Conservation (phyloP, 129 eudicot genomes). For the Deinandra increscens region DNA sequence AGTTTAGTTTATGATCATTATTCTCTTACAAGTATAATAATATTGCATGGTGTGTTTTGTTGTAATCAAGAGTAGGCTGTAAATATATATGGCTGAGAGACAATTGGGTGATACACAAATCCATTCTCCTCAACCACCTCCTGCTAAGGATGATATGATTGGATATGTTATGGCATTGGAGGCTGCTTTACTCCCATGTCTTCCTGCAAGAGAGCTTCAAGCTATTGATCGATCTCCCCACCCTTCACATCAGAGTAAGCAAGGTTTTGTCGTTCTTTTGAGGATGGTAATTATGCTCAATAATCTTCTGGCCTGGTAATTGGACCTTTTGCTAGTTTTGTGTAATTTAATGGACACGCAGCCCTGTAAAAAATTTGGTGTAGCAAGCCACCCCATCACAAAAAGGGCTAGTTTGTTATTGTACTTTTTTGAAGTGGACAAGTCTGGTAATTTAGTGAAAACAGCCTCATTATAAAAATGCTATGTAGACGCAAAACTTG, state of each 20-base stretch:
- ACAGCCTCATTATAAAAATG: neutral
- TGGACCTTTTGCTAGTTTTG: neutral
- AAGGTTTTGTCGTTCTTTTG: conserved; percentile 4
- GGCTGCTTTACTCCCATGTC: conserved; percentile 93
- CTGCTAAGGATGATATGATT: conserved; percentile 66
- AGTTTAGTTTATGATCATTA: no score
- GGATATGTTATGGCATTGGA: conserved; percentile 78
- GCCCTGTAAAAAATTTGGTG: no score
- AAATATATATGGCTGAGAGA: conserved; percentile 63
- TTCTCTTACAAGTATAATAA: no score
- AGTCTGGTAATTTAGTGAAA: neutral
- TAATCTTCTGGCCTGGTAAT: neutral
- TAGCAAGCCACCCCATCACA: neutral
- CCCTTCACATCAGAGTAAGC: conserved; percentile 96
- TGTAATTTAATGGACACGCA: neutral
- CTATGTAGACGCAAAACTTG: neutral
- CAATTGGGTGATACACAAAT: conserved; percentile 40
- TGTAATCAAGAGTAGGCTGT: conserved; percentile 4
- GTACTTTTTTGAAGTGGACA: neutral
- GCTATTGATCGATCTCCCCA: conserved; percentile 96
- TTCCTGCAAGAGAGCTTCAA: conserved; percentile 98
- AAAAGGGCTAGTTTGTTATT: neutral
- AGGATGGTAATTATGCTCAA: no score
- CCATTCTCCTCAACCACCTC: conserved; percentile 40
- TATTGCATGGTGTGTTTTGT: neutral